Base-by-base conservation (phyloP, 1,284 basidiomycete genomes). In the Rhodotorula sp. region DNA sequence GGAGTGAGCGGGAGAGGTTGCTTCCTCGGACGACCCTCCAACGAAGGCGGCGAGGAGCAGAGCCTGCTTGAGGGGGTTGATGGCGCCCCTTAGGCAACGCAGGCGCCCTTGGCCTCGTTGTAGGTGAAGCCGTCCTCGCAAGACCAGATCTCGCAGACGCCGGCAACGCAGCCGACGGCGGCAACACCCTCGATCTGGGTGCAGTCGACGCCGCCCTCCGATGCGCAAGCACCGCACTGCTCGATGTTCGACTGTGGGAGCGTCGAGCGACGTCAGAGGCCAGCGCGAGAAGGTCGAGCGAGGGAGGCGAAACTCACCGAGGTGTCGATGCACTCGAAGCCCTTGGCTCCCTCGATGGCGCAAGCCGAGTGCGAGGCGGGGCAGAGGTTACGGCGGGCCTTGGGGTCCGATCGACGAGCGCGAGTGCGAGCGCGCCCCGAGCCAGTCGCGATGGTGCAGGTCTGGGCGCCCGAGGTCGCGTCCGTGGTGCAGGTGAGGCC, bases 261-360 rank as follows among this genome's bases (percentile, higher is more conserved):
- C 7, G 19, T 22, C 24, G 24, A 6, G 20, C 8, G 19, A 6
- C 13, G 47, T 29, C 32, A 30, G n/a, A 17, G 17, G 19, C 36
- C n/a, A 10, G 39, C 17, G 15, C 0, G 22, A 29, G 10, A 29
- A 27, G 39, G 24, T 6, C 19, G 29, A 24, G 32, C 22, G 29
- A 24, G 8, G n/a, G n/a, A n/a, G n/a, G n/a, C 7, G 36, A 27
- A 27, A 56, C 53, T 20, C 20, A 66, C 68, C 20, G 27, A 29
- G 47, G 51, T 30, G 71, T 73, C 71, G 32, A 73, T 57, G 64
- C 71, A 73, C 66, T 73, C 71, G 63, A 73, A 70, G 47, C 66
- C 66, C 19, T 32, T 24, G 29, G 39, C 20, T 30, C 59, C 59
- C 22, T 24, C 17, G 46, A 70, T 39, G 4, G 62, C 3, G 68